These are phyloP conservation scores for Nothophytophthora sp. DNA, from an alignment of 352 stramenopile species.

Conservation along the genomic window DNA sequence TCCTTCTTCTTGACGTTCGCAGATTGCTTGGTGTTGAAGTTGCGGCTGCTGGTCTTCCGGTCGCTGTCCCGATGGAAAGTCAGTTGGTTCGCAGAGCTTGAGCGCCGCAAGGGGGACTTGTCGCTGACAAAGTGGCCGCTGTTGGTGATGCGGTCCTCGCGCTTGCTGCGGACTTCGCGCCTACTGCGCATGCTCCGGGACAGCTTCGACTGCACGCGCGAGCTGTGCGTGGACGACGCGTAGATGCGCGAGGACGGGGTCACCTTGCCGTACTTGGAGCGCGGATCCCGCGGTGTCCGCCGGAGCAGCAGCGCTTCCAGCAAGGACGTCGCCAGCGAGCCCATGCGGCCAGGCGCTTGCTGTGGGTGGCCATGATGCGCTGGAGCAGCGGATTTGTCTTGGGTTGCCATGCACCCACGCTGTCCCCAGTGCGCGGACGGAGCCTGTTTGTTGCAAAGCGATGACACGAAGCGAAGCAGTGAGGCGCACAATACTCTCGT, in stretches of 20 bases:
- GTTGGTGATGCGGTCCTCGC: conserved; percentile 4
- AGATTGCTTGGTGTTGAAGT: conserved; percentile 12
- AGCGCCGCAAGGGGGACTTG: conserved; percentile 2
- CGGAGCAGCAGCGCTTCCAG: conserved; percentile 19
- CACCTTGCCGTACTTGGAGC: conserved; percentile 13
- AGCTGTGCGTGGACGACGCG: conserved; percentile 1
- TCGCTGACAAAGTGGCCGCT: neutral
- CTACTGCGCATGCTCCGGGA: too few relatives aligned
- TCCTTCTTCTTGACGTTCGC: conserved; percentile 7
- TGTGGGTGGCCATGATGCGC: conserved; percentile 12
- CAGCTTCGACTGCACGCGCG: too few relatives aligned
- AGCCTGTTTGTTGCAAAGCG: too few relatives aligned
- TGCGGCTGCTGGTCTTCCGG: neutral
- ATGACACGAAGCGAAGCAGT: too few relatives aligned
- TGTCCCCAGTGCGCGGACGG: too few relatives aligned
- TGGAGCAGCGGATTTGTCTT: conserved; percentile 1
- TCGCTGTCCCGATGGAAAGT: conserved; percentile 4
- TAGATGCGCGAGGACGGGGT: conserved; percentile 1
- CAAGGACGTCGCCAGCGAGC: conserved; percentile 10
- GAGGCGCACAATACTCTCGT: too few relatives aligned
- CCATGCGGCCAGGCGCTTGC: conserved; percentile 3
- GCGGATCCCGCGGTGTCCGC: conserved; percentile 1
- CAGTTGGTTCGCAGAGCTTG: conserved; percentile 12
- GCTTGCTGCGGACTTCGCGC: conserved; percentile 10
- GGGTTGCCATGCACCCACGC: conserved; percentile 11